Evolutionary conservation across 1,284 basidiomycete species (phyloP).

Genomic region (Schizophyllum amplum): DNA sequence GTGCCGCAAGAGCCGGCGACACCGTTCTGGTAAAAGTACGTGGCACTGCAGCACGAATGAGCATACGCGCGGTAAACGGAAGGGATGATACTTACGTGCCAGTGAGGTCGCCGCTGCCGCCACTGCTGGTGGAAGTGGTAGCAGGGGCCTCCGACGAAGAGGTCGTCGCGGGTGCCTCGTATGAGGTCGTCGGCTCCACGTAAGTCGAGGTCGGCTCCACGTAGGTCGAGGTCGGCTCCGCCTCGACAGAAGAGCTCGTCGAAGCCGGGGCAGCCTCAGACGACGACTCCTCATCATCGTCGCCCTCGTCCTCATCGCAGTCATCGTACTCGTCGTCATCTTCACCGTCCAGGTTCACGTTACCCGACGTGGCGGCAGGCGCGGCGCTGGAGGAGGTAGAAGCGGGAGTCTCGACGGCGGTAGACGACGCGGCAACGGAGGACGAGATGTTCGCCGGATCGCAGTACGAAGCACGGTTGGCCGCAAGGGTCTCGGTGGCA

Average conservation of each 20-base stretch:
- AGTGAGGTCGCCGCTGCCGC: conserved; percentile 10
- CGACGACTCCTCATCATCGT: conserved; percentile 5
- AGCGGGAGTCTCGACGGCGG: neutral
- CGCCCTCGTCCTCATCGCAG: conserved; percentile 17
- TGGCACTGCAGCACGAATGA: conserved; percentile 38
- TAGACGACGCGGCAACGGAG: conserved; percentile 4
- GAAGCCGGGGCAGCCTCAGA: conserved; percentile 9
- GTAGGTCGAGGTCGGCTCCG: conserved; percentile 19
- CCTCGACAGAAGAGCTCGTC: conserved; percentile 10
- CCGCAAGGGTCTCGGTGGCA: conserved; percentile 40
- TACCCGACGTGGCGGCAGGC: conserved; percentile 6
- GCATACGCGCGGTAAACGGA: conserved; percentile 8
- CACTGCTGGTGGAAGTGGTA: neutral
- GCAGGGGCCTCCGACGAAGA: conserved; percentile 2
- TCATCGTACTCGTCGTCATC: conserved; percentile 23
- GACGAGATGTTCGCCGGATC: conserved; percentile 21
- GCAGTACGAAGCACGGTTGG: conserved; percentile 46
- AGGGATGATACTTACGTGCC: conserved; percentile 20
- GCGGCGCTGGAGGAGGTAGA: conserved; percentile 16
- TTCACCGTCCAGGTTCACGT: conserved; percentile 10
- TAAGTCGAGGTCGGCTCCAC: no score
- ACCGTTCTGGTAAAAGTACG: conserved; percentile 67
- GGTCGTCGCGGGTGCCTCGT: neutral
- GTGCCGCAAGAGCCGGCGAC: conserved; percentile 68
- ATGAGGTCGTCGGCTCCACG: conserved; percentile 5